A percentile compares a stretch with the other conserved stretches of the same genome.
Evolutionary conservation across 371 early-diverging fungal genomes (phyloP).

Genomic region (Caulochytrium protostelioides): DNA sequence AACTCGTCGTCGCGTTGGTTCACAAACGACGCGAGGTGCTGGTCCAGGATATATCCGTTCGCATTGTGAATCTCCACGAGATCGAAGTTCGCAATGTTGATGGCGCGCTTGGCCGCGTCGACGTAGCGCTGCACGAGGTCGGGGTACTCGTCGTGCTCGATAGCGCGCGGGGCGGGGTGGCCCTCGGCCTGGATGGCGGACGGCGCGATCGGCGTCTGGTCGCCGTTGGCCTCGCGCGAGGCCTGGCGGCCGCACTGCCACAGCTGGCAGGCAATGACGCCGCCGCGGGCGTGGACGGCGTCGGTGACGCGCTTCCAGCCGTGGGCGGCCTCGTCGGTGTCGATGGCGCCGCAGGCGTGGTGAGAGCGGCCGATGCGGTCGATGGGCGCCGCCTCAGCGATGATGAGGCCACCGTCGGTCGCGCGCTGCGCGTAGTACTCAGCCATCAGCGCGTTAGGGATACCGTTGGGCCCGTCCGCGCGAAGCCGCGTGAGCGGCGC

Average conservation of each 20-base stretch:
- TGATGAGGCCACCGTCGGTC: slow-evolving; percentile 25
- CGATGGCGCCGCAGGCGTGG: slow-evolving; percentile 18
- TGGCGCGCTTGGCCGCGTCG: slow-evolving; percentile 1
- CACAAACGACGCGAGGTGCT: slow-evolving; percentile 12
- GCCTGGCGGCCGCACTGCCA: slow-evolving; percentile 20
- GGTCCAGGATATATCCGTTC: slow-evolving; percentile 22
- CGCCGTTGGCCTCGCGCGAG: neutral
- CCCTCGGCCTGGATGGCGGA: slow-evolving; percentile 8
- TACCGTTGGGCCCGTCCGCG: slow-evolving; percentile 2
- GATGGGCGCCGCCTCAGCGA: slow-evolving; percentile 30
- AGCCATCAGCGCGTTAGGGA: slow-evolving; percentile 19
- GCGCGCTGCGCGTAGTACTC: slow-evolving; percentile 38
- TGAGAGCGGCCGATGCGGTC: slow-evolving; percentile 10
- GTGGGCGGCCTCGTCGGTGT: slow-evolving; percentile 23
- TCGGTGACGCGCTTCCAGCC: slow-evolving; percentile 33
- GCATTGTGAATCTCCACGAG: slow-evolving; percentile 19
- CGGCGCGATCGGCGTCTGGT: slow-evolving; percentile 5
- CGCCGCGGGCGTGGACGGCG: slow-evolving; percentile 32
- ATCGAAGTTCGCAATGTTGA: slow-evolving; percentile 13
- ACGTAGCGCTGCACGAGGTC: no score
- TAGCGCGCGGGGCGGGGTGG: no score
- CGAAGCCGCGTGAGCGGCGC: slow-evolving; percentile 28
- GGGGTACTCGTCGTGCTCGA: no score
- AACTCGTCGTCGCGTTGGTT: slow-evolving; percentile 24
- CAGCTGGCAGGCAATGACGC: slow-evolving; percentile 32